Percentiles rank a stretch among this genome's conserved stretches.
These are phyloP conservation scores for Crotalaria pallida DNA, from an alignment of 306 rosid genomes.

Conservation along the genomic window DNA sequence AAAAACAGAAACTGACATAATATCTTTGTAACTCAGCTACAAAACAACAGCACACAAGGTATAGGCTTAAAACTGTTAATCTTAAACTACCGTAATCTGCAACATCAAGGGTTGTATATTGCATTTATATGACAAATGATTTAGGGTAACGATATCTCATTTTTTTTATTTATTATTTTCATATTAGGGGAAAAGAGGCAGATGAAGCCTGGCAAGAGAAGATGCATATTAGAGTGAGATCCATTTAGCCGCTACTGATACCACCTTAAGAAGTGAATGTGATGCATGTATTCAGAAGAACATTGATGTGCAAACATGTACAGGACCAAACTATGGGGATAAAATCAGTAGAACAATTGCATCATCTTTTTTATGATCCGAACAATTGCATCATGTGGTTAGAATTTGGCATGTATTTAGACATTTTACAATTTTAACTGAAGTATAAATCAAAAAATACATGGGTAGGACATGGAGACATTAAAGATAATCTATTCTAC, in stretches of 20 bases:
- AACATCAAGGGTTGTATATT: not conserved
- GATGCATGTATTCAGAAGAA: no score
- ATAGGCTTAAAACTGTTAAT: not conserved
- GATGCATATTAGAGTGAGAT: no score
- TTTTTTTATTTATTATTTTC: no score
- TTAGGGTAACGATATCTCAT: not conserved
- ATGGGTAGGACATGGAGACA: not conserved
- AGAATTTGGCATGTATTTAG: not conserved
- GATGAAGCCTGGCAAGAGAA: no score
- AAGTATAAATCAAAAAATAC: not conserved
- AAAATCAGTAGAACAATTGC: not conserved
- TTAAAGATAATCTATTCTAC: no score
- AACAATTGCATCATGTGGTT: not conserved
- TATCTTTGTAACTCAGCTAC: not conserved
- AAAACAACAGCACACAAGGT: not conserved
- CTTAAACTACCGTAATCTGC: not conserved
- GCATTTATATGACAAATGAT: not conserved
- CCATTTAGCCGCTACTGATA: no score
- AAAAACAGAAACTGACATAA: not conserved
- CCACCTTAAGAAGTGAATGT: no score
- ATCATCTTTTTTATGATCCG: no score
- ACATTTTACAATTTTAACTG: not conserved
- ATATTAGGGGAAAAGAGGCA: no score
- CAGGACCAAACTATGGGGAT: not conserved
- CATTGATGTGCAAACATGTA: not conserved